Percentiles rank a stretch among this genome's conserved stretches.
These are phyloP conservation scores for Trichoderma cornu-damae DNA, from an alignment of 2,329 filamentous ascomycete species.

Conservation along the genomic window DNA sequence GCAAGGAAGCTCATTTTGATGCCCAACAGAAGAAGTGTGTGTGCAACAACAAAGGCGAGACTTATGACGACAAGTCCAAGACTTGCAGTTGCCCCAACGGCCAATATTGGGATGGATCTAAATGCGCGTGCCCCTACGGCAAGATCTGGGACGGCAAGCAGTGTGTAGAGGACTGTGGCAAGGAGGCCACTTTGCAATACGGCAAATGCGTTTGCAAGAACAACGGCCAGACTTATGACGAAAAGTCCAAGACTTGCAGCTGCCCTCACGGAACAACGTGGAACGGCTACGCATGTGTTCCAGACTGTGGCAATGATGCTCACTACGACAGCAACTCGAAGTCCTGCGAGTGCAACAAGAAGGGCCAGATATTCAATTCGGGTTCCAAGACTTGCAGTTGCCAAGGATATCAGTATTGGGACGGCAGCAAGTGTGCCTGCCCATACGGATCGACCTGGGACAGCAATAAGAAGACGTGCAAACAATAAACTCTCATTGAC, in stretches of 20 bases:
- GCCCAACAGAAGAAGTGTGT: not conserved
- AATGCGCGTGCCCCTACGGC: slow-evolving; percentile 13
- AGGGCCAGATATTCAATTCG: slow-evolving; percentile 11
- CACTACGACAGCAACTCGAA: not conserved
- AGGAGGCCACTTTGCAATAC: slow-evolving; percentile 1
- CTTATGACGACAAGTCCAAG: slow-evolving; percentile 7
- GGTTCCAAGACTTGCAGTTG: slow-evolving; percentile 17
- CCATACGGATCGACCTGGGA: slow-evolving; percentile 17
- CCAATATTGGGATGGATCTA: not conserved
- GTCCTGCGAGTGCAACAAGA: slow-evolving; percentile 19
- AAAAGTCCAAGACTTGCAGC: slow-evolving; percentile 13
- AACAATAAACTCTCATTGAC: not conserved
- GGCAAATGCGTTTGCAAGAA: slow-evolving; percentile 10
- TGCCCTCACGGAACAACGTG: slow-evolving; percentile 10
- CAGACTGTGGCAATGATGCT: slow-evolving; percentile 20
- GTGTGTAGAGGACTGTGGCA: slow-evolving; percentile 2
- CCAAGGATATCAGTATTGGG: slow-evolving; percentile 12
- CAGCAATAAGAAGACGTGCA: slow-evolving; percentile 8
- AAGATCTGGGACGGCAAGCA: not conserved
- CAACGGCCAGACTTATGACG: slow-evolving; percentile 3
- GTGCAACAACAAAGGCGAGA: slow-evolving; percentile 1
- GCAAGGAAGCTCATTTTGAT: slow-evolving; percentile 9
- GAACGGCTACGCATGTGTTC: slow-evolving; percentile 8
- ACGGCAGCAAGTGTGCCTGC: slow-evolving; percentile 10
- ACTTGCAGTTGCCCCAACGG: slow-evolving; percentile 13